Evolutionary conservation across 2,329 filamentous ascomycete genomes (phyloP).

Genomic region (Plenodomus biglobosus): DNA sequence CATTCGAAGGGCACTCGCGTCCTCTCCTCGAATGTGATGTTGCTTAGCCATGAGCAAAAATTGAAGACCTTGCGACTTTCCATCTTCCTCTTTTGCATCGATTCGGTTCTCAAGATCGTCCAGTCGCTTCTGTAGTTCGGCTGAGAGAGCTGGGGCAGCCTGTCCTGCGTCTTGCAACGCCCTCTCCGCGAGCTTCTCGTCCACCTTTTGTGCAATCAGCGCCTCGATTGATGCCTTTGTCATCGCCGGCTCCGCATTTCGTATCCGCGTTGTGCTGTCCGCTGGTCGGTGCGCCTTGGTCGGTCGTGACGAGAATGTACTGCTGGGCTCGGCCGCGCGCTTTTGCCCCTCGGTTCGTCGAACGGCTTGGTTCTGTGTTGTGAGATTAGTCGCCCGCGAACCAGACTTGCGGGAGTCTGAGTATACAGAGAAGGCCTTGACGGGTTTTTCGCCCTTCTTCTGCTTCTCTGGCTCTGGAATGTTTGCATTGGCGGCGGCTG

Average conservation of each 20-base stretch:
- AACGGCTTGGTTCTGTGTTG: conserved; percentile 38
- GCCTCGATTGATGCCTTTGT: conserved; percentile 76
- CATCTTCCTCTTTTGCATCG: conserved; percentile 68
- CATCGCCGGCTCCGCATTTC: conserved; percentile 43
- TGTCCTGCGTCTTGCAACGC: conserved; percentile 59
- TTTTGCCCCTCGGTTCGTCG: conserved; percentile 48
- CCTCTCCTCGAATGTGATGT: conserved; percentile 80
- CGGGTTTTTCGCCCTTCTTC: conserved; percentile 65
- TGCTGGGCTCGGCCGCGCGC: conserved; percentile 46
- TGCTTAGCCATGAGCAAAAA: conserved; percentile 90
- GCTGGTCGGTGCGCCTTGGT: conserved; percentile 43
- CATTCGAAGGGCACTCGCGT: conserved; percentile 76
- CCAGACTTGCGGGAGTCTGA: conserved; percentile 59
- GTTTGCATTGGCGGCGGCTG: conserved; percentile 73
- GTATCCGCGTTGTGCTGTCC: conserved; percentile 38
- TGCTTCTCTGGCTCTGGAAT: conserved; percentile 56
- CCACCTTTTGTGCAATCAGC: conserved; percentile 88
- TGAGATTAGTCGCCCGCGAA: conserved; percentile 30
- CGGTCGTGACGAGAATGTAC: conserved; percentile 41
- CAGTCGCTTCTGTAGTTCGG: conserved; percentile 76
- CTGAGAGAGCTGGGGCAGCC: conserved; percentile 59
- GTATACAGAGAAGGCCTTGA: conserved; percentile 85
- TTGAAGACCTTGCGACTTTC: conserved; percentile 77
- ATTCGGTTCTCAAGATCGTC: conserved; percentile 87
- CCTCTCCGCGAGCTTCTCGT: conserved; percentile 81